Percentiles rank a stretch among this genome's conserved stretches.
phyloP scores from a whole-genome alignment of 805 yeast species.

The Priceomyces carsonii region DNA sequence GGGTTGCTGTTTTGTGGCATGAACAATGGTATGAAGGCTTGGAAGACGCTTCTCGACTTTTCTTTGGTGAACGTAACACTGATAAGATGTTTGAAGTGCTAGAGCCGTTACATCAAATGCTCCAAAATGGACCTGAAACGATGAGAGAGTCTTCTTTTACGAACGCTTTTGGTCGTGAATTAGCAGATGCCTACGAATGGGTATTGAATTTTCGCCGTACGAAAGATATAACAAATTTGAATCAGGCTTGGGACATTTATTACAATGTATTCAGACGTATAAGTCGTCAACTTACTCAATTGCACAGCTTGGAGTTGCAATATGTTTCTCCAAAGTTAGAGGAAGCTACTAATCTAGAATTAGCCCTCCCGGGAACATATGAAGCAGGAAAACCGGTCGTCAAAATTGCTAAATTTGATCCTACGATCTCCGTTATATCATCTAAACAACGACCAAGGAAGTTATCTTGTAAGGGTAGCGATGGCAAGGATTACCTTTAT shows the following conservation, averaged over 20 bases:
- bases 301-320: constrained; percentile 83
- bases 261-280: constrained; percentile 91
- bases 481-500: constrained; percentile 87
- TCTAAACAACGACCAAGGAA: constrained; percentile 96
- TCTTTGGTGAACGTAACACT: constrained; percentile 91
- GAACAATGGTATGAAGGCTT: constrained; percentile 98
- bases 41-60: constrained; percentile 93
- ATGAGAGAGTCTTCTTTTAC: constrained; percentile 90
- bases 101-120: constrained; percentile 84
- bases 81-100: constrained; percentile 91
- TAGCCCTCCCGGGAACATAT: constrained; percentile 95
- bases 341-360: constrained; percentile 72
- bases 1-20: constrained; percentile 96
- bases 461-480: constrained; percentile 76
- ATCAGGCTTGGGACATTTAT: constrained; percentile 98
- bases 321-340: constrained; percentile 90
- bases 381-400: constrained; percentile 79
- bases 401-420: constrained; percentile 73
- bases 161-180: constrained; percentile 90
- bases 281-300: constrained; percentile 82
- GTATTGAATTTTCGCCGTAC: constrained; percentile 80
- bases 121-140: constrained; percentile 88
- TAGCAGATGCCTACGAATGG: constrained; percentile 94
- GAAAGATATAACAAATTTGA: constrained; percentile 81
- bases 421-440: constrained; percentile 81